These are phyloP conservation scores for Carex arenaria DNA, from an alignment of 202 grass and related monocot genomes.

Conservation along the genomic window DNA sequence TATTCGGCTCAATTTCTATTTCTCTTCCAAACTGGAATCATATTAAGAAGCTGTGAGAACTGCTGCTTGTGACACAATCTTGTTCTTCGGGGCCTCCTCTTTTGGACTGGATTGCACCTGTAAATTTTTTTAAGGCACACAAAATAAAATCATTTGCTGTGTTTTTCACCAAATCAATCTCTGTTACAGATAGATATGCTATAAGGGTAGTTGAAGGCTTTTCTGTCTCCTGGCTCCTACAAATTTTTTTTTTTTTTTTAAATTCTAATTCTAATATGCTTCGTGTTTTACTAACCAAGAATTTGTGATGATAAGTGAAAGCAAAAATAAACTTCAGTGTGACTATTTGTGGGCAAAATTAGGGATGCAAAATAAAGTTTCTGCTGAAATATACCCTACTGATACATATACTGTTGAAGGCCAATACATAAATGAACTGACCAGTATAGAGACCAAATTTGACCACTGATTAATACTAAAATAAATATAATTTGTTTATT, in stretches of 20 bases:
- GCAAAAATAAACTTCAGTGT: neutral
- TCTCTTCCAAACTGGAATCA: neutral
- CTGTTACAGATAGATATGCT: neutral
- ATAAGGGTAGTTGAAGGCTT: neutral
- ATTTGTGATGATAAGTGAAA: neutral
- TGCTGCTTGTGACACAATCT: neutral
- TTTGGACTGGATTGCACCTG: constrained; percentile 12
- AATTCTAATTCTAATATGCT: neutral
- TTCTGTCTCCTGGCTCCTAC: neutral
- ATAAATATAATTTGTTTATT: no score
- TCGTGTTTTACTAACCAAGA: neutral
- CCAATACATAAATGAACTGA: neutral
- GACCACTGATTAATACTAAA: neutral
- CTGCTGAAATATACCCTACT: no score
- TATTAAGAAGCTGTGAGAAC: constrained; percentile 15
- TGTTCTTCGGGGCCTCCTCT: constrained; percentile 18
- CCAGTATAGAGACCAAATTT: neutral
- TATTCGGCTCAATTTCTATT: neutral
- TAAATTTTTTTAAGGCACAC: neutral
- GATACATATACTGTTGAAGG: neutral
- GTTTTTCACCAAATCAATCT: neutral
- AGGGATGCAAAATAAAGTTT: neutral
- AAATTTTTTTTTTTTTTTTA: neutral
- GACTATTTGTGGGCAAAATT: neutral
- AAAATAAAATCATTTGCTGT: neutral